phyloP scores from a whole-genome alignment of 1,139 yeast genomes.

The Suhomyces wounanorum region DNA sequence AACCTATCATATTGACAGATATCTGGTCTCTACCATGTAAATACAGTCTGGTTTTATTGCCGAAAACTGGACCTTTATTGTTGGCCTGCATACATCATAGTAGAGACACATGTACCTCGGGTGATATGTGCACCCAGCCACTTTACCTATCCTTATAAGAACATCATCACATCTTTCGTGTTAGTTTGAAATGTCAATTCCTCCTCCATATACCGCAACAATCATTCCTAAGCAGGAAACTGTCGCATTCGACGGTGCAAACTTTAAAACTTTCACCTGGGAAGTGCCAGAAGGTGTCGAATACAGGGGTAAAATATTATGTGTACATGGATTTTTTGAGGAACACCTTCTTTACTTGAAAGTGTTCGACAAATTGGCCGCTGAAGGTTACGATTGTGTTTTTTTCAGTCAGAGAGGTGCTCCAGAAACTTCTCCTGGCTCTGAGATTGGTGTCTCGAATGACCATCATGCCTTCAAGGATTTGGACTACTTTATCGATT shows the following conservation, averaged over 20 bases:
- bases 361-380: constrained; percentile 58
- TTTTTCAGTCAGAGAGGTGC: constrained; percentile 89
- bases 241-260: constrained; percentile 38
- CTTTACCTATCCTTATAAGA: too few relatives aligned
- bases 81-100: too few relatives aligned
- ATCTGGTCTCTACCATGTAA: too few relatives aligned
- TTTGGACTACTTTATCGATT: constrained; percentile 62
- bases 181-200: constrained; percentile 1
- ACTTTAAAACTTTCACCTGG: constrained; percentile 45
- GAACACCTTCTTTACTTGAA: constrained; percentile 55
- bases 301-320: constrained; percentile 58
- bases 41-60: too few relatives aligned
- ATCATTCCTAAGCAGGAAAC: constrained; percentile 32
- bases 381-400: constrained; percentile 69
- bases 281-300: constrained; percentile 35
- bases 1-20: too few relatives aligned
- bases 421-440: constrained; percentile 69
- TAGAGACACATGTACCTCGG: too few relatives aligned
- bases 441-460: constrained; percentile 63
- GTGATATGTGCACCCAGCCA: too few relatives aligned
- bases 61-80: too few relatives aligned
- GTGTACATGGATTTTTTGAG: constrained; percentile 85
- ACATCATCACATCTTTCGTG: neutral
- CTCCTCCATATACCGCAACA: constrained; percentile 39
- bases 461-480: constrained; percentile 68